Base-by-base conservation (phyloP, 108 stramenopile genomes). In the Asterionellopsis glacialis region DNA sequence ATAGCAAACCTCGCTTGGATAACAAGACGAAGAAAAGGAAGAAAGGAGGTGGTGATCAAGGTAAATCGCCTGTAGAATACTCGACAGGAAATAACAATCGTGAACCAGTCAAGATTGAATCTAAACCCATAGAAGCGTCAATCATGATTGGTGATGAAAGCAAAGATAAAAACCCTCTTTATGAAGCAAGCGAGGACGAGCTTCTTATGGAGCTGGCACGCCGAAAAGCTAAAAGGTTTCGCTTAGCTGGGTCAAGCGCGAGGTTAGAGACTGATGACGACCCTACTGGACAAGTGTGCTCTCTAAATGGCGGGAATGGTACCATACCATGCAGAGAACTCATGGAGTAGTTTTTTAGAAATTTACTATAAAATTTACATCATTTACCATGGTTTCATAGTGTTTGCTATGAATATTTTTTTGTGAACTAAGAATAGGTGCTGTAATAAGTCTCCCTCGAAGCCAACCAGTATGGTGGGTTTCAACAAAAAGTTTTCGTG, bases 271-370 rank as follows among this genome's bases (percentile, higher is more conserved):
- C 48, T 40, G 63, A 55, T 11, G 57, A 53, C 41, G 60, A 90
- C 54, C 73, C 80, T 40, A 87, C 88, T n/a, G 88, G 85, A 22
- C 83, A 87, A 68, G 76, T 87, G 16, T 90, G 88, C 44, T 63
- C 81, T 43, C 57, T 90, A n/a, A 72, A 81, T 47, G 88, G 88
- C 13, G 85, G 79, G 21, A 67, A 87, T 59, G 88, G 85, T 0
- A 85, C 55, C 19, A 90, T 90, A 68, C 83, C 83, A 16, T 90
- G 85, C 58, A 51, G 68, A 45, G 88, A 90, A 54, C 57, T 90
- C 28, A 90, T 90, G 88, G 83, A 85, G 60, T 90, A 33, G 33
- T 33, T 5, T 33, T 2, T 7, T 33, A 7, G 7, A 33, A 33
- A 33, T 33, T 33, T 5, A 33, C 7, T 33, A 33, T 33, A 33